Percentiles rank a stretch among this genome's conserved stretches.
Conservation (phyloP, 768 basidiomycete species). For the Hebeloma cylindrosporum region DNA sequence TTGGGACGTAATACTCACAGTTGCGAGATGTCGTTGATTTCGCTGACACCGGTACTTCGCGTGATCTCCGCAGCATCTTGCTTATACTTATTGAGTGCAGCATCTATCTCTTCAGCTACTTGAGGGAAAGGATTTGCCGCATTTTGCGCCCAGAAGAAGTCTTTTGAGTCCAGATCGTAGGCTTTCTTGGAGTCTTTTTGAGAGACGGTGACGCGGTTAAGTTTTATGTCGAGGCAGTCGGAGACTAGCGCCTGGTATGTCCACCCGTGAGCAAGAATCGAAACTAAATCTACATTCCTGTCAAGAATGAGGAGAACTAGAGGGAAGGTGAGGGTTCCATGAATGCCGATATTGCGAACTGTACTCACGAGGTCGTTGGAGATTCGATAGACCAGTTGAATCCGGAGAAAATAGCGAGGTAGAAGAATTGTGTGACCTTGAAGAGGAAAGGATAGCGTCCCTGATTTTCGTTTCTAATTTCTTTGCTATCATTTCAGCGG, state of each 20-base stretch:
- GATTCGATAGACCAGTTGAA: slow-evolving; percentile 75
- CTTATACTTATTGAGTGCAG: slow-evolving; percentile 89
- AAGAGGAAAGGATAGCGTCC: slow-evolving; percentile 74
- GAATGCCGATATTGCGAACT: background rate
- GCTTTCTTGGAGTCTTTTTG: slow-evolving; percentile 71
- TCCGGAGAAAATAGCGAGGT: slow-evolving; percentile 77
- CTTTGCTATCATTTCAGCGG: slow-evolving; percentile 99
- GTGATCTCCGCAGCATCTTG: slow-evolving; percentile 97
- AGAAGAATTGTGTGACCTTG: slow-evolving; percentile 54
- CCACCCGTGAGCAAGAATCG: slow-evolving; percentile 96
- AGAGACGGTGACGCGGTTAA: slow-evolving; percentile 89
- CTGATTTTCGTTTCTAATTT: slow-evolving; percentile 91
- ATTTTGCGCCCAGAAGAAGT: slow-evolving; percentile 99
- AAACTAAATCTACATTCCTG: slow-evolving; percentile 90
- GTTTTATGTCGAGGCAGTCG: slow-evolving; percentile 95
- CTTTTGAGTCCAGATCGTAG: slow-evolving; percentile 96
- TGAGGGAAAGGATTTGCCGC: slow-evolving; percentile 96
- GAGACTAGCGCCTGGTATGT: slow-evolving; percentile 98
- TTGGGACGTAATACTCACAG: too few relatives aligned
- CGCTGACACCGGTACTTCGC: slow-evolving; percentile 91
- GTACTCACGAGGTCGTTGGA: slow-evolving; percentile 81
- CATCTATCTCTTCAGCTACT: slow-evolving; percentile 96
- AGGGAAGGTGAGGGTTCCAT: slow-evolving; percentile 14
- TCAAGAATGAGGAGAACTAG: slow-evolving; percentile 92
- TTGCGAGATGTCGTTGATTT: slow-evolving; percentile 93